Evolutionary conservation across 2,329 filamentous ascomycete species (phyloP), one percentile per base, ranked within the genome.

Genomic region (Paecilomyces dactylethromorphus): DNA sequence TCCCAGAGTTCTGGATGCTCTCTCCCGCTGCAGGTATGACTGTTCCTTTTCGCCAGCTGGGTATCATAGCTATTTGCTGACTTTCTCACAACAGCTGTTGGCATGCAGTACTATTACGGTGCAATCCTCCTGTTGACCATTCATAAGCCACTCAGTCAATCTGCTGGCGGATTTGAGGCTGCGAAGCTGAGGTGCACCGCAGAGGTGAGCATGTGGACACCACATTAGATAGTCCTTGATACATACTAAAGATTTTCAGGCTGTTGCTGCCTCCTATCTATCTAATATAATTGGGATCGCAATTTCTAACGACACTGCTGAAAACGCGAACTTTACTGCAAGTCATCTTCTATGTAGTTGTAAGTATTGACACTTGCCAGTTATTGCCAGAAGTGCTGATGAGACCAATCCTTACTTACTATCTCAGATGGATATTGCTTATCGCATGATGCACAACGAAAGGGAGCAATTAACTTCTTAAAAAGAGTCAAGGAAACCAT

Each of bases 21-120:
- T 69, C 71, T 24, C 66, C 69, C 1, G 66, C 71, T 49, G 71
- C 70, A 18, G 70, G 72, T 74, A 60, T 35, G 68, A 63, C 22
- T 22, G 5, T 39, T 32, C 4, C 24, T 3, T 53, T 5, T 24
- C 3, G 8, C 18, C 1, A 24, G 10, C 50, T 18, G 13, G 1
- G 39, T 29, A 29, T 29, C 26, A 29, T 29, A 7, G 2, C 4
- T 22, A 35, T 15, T 15, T 45, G 15, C 26, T 56, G 8, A 62
- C 56, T 8, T n/a, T 15, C 2, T 15, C 13, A 18, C 11, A 52
- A 29, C 54, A 70, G 74, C 73, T 1, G 68, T 76, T 22, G 74
- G 71, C 11, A 59, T 76, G 62, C 73, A 76, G 51, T 74, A 76
- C 55, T 76, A 76, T 24, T 71, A 75, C 54, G 66, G 73, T 0